Evolutionary conservation across 768 basidiomycete genomes (phyloP), one percentile per base, ranked within the genome.

Genomic region (Macrocybe gigantea): DNA sequence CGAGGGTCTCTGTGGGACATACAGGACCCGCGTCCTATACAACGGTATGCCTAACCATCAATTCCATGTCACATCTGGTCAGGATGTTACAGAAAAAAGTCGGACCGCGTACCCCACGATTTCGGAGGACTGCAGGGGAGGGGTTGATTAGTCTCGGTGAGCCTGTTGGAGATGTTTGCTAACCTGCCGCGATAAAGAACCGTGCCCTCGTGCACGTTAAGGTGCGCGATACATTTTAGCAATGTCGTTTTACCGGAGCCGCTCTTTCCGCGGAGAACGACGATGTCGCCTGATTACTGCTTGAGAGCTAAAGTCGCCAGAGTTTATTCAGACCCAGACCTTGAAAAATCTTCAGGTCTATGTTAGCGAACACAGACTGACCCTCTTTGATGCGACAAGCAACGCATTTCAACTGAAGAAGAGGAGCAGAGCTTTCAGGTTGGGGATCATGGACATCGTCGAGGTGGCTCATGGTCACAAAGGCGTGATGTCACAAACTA

Each of bases 1-100:
- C 1, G 91, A 87, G 0, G 93, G 85, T 36, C 93, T 73, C 64
- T 95, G 93, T 1, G 93, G 92, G 22, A 94, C 83, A 61, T 95
- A 95, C 49, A 84, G 77, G 2, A 95, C 82, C 47, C 74, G 77
- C 0, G 85, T 91, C 44, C 93, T 80, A 65, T 83, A 95, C 12
- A 61, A 60, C 2, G 93, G 89, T 15, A 93, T 78, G 9, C 86
- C 90, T 86, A 57, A 7, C 15, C 38, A 31, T 29, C 4, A 6
- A 61, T 32, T 41, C 33, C 49, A 45, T 48, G 36, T 22, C 13
- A 47, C 22, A 4, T 2, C 22, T 33, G 1, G 22, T 10, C 32
- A 33, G 40, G 33, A 40, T 15, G 38, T 10, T 40, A 31, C 9
- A 9, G 31, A 44, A 35, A 30, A 22, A 33, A 42, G 41, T 41